These are phyloP conservation scores for Erodium texanum DNA, from an alignment of 441 rosid species.

Conservation along the genomic window DNA sequence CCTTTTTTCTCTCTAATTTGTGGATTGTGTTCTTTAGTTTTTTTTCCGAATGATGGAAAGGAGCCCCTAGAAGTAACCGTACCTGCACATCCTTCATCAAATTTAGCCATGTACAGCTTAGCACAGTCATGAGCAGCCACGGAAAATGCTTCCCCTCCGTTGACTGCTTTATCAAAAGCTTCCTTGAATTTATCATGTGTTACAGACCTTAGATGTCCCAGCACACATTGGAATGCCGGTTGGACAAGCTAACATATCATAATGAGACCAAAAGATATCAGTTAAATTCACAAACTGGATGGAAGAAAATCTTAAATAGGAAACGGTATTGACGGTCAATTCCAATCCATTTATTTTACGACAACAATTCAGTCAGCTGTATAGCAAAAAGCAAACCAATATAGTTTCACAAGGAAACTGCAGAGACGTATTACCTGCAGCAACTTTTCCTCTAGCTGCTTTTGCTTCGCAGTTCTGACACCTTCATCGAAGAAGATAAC, in stretches of 20 bases:
- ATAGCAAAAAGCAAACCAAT: background rate
- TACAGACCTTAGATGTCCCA: slow-evolving; percentile 18
- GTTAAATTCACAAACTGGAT: background rate
- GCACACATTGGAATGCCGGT: slow-evolving; percentile 17
- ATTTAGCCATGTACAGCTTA: slow-evolving; percentile 14
- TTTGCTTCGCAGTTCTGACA: slow-evolving; percentile 76
- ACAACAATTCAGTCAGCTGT: background rate
- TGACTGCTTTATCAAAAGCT: slow-evolving; percentile 21
- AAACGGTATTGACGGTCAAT: background rate
- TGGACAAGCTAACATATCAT: slow-evolving; percentile 19
- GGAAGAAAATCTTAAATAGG: background rate
- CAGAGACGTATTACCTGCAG: slow-evolving; percentile 56
- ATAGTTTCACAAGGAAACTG: background rate
- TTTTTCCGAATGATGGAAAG: background rate
- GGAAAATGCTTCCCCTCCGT: slow-evolving; percentile 16
- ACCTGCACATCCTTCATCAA: slow-evolving; percentile 22
- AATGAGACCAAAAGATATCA: background rate
- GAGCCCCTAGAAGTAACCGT: background rate
- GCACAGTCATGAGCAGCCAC: slow-evolving; percentile 13
- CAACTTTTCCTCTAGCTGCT: slow-evolving; percentile 81
- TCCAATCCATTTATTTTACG: no score
- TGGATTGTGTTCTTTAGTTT: background rate
- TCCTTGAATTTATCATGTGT: slow-evolving; percentile 19
- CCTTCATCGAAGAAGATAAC: slow-evolving; percentile 84
- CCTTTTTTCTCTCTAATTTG: background rate